These are phyloP conservation scores for Oryza officinalis DNA, from an alignment of 176 grass and related monocot species.

Conservation along the genomic window DNA sequence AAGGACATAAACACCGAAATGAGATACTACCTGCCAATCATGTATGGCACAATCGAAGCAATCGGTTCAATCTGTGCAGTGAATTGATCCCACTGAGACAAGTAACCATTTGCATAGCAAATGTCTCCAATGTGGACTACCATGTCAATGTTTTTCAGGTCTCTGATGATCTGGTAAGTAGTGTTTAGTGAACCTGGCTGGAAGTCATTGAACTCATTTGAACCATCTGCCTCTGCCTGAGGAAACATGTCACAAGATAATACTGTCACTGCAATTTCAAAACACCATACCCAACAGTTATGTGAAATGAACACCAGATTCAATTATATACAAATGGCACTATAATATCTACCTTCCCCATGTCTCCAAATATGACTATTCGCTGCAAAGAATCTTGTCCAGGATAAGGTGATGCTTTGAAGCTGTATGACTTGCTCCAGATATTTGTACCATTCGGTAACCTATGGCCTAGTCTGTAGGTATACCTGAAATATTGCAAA, in stretches of 20 bases:
- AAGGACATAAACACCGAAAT: not conserved
- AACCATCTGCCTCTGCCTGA: slow-evolving; percentile 85
- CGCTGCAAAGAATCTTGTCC: slow-evolving; percentile 80
- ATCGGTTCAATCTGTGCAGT: slow-evolving; percentile 79
- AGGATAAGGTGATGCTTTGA: slow-evolving; percentile 84
- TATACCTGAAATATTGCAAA: slow-evolving; percentile 54
- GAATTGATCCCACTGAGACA: slow-evolving; percentile 95
- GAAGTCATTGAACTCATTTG: slow-evolving; percentile 79
- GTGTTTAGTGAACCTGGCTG: slow-evolving; percentile 85
- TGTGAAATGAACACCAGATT: not conserved
- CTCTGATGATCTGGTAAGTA: slow-evolving; percentile 72
- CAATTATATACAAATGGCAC: slow-evolving; percentile 13
- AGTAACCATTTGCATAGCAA: slow-evolving; percentile 75
- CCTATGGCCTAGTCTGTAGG: slow-evolving; percentile 75
- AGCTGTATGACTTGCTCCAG: slow-evolving; percentile 77
- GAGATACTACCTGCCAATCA: slow-evolving; percentile 71
- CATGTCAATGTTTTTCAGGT: slow-evolving; percentile 75
- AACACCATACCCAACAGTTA: not conserved
- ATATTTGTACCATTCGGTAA: slow-evolving; percentile 52
- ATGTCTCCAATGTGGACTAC: slow-evolving; percentile 89
- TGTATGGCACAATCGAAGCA: slow-evolving; percentile 74
- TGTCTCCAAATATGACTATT: slow-evolving; percentile 88
- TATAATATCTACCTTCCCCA: slow-evolving; percentile 84
- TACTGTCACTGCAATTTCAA: not conserved
- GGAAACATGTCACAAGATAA: slow-evolving; percentile 12